Evolutionary conservation across 2,329 filamentous ascomycete species (phyloP), one percentile per base, ranked within the genome.

Genomic region (Emergomyces pasteurianus): DNA sequence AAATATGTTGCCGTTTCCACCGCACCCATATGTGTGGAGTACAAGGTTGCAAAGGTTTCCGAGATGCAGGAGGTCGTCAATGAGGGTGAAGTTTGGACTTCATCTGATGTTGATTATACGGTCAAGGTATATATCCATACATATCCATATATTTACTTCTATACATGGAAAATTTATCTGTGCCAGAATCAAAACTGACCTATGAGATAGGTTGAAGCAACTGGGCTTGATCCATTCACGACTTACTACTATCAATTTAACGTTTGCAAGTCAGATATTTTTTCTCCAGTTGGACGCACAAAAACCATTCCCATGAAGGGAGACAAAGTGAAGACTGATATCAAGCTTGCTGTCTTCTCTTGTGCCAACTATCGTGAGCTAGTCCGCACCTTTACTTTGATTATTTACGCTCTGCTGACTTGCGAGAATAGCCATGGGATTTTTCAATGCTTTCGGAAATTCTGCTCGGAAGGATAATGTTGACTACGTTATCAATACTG

Each of bases 61-160:
- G 71, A 74, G 23, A 75, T 81, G 38, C 70, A 72, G 14, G 68
- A 75, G 2, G 74, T 81, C 9, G 81, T 83, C 2, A 77, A 80
- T 58, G 75, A 75, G 0, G 87, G 87, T 3, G 80, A 74, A 43
- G 85, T 80, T 0, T 89, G 85, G 68, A 90, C 87, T 0, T 87
- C 81, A 38, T 86, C 83, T 1, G 87, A 90, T 68, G 83, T 90
- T 54, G 87, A 90, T 69, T 90, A 86, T 69, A 90, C 87, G 0
- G 76, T 89, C 62, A 89, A 89, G 78, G 83, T 84, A 69, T 54
- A 21, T 36, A 52, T 53, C n/a, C n/a, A n/a, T n/a, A n/a, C n/a
- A n/a, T n/a, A n/a, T n/a, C n/a, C n/a, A n/a, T n/a, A n/a, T n/a
- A n/a, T n/a, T n/a, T n/a, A n/a, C n/a, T n/a, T n/a, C n/a, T n/a